Evolutionary conservation across 345 rosid species (phyloP).

Genomic region (Abelmoschus esculentus): DNA sequence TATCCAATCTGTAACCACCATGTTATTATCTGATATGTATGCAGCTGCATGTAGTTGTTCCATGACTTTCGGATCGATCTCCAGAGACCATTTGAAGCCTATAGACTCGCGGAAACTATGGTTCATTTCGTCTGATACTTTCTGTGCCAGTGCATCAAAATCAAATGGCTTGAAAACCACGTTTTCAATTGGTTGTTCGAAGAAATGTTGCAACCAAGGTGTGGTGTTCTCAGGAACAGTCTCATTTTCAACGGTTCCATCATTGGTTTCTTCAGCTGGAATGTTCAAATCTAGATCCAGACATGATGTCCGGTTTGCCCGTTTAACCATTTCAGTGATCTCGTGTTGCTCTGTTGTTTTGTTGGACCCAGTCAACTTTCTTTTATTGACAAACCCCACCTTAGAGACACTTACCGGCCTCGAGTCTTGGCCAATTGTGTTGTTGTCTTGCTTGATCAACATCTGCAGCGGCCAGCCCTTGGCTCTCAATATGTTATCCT

Average conservation of each 20-base stretch:
- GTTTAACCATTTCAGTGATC: conserved; percentile 29
- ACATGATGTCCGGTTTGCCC: conserved; percentile 28
- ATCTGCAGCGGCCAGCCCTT: conserved; percentile 44
- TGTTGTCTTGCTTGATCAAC: conserved; percentile 26
- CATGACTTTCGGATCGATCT: conserved; percentile 43
- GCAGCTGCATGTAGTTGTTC: conserved; percentile 45
- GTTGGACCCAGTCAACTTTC: conserved; percentile 36
- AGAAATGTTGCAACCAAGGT: conserved; percentile 46
- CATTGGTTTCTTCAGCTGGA: conserved; percentile 47
- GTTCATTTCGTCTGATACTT: conserved; percentile 22
- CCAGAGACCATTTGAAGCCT: conserved; percentile 25
- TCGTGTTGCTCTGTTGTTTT: conserved; percentile 22
- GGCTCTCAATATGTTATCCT: conserved; percentile 42
- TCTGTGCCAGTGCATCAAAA: conserved; percentile 42
- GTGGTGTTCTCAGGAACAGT: conserved; percentile 28
- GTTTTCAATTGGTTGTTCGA: conserved; percentile 21
- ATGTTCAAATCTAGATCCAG: conserved; percentile 59
- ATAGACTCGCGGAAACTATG: conserved; percentile 29
- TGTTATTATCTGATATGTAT: conserved; percentile 30
- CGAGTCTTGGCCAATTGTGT: conserved; percentile 4
- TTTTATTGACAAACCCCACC: conserved; percentile 29
- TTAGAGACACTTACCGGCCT: background rate
- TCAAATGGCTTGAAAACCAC: conserved; percentile 53
- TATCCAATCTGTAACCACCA: conserved; percentile 38
- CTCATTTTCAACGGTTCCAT: conserved; percentile 20